Percentiles rank a stretch among this genome's conserved stretches.
These are phyloP conservation scores for Porphyrellus cyaneotinctus DNA, from an alignment of 768 basidiomycete genomes.

Conservation along the genomic window DNA sequence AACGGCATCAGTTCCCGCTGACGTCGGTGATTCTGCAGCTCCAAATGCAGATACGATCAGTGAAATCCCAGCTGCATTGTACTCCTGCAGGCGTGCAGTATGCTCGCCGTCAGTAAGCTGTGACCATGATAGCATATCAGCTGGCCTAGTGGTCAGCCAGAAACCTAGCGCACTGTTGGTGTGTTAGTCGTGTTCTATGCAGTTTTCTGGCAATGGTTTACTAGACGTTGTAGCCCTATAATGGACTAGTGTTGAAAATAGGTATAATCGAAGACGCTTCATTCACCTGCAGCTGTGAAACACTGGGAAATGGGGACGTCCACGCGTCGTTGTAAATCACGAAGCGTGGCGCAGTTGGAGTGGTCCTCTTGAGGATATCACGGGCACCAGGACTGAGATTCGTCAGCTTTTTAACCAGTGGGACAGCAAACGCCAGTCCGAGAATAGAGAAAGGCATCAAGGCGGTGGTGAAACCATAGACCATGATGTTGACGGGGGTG, in stretches of 20 bases:
- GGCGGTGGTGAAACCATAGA: not conserved
- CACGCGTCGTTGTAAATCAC: not conserved
- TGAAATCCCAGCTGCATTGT: conserved; percentile 51
- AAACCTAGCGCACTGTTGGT: conserved; percentile 37
- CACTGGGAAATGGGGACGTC: not conserved
- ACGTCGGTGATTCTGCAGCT: conserved; percentile 36
- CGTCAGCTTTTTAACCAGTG: not conserved
- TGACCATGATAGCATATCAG: conserved; percentile 42
- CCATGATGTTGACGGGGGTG: not conserved
- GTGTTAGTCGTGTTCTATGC: not conserved
- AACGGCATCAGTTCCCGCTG: conserved; percentile 35
- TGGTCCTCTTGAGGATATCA: not conserved
- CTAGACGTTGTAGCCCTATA: conserved; percentile 28
- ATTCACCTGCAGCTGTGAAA: not conserved
- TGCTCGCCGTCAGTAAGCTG: conserved; percentile 35
- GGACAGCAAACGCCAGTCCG: not conserved
- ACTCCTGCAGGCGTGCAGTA: conserved; percentile 40
- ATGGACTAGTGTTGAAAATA: not conserved
- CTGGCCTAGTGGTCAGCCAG: conserved; percentile 36
- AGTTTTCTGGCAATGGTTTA: conserved; percentile 5
- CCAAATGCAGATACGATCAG: conserved; percentile 55
- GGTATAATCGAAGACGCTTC: not conserved
- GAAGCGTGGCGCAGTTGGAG: not conserved
- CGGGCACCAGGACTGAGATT: not conserved
- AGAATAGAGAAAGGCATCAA: not conserved